A percentile compares a stretch with the other conserved stretches of the same genome.
phyloP scores from a whole-genome alignment of 1,284 basidiomycete genomes.

The Caloboletus firmus region DNA sequence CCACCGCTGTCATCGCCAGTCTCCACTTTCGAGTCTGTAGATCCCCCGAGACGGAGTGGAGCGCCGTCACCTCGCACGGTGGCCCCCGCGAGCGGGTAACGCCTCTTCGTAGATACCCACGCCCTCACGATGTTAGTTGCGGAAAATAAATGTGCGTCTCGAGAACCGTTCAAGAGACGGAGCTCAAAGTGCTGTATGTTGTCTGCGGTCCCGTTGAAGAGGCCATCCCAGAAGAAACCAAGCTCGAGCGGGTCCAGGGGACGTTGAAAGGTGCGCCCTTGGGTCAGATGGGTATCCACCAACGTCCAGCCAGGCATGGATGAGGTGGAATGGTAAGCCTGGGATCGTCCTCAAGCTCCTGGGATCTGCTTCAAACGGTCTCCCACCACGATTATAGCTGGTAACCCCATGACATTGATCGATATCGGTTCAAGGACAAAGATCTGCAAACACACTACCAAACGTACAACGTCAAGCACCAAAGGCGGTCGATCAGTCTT shows the following conservation, averaged over 20 bases:
- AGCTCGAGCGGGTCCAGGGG: constrained; percentile 13
- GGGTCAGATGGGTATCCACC: constrained; percentile 1
- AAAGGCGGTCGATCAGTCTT: not conserved
- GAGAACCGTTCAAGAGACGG: constrained; percentile 3
- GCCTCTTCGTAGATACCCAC: constrained; percentile 23
- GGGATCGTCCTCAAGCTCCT: not conserved
- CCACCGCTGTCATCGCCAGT: too few species aligned
- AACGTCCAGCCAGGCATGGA: constrained; percentile 15
- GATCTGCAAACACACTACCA: not conserved
- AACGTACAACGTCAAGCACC: constrained; percentile 4
- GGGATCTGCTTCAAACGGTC: not conserved
- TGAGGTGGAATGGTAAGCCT: constrained; percentile 3
- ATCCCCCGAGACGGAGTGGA: not conserved
- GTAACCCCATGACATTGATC: not conserved
- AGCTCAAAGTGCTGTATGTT: constrained; percentile 11
- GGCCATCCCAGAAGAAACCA: constrained; percentile 12
- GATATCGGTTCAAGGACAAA: too few species aligned
- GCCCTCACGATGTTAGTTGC: constrained; percentile 13
- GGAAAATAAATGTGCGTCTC: constrained; percentile 18
- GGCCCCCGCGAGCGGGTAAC: constrained; percentile 22
- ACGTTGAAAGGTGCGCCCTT: constrained; percentile 21
- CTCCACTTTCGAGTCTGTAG: not conserved
- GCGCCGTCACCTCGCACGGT: not conserved
- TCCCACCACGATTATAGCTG: not conserved
- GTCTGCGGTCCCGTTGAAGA: constrained; percentile 22